Percentiles rank a stretch among this genome's conserved stretches.
Conservation (phyloP, 768 basidiomycete species). For the Dioszegia hungarica region DNA sequence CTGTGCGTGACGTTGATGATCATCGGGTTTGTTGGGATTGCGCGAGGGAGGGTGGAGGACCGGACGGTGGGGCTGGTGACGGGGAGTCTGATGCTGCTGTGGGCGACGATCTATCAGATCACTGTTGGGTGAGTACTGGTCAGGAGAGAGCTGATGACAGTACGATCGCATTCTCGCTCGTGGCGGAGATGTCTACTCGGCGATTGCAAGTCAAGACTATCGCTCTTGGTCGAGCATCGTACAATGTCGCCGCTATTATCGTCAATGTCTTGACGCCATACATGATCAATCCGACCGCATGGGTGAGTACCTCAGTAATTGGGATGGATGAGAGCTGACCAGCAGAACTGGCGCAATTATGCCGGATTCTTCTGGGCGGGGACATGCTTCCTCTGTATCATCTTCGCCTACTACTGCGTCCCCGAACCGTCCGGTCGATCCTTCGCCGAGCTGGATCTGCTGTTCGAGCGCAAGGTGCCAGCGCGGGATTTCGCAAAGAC, state of each 20-base stretch:
- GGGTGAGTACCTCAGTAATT: background rate
- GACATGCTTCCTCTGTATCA: constrained; percentile 31
- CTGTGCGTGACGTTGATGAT: constrained; percentile 33
- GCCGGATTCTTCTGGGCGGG: constrained; percentile 32
- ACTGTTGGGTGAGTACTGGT: constrained; percentile 38
- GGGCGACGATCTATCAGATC: constrained; percentile 48
- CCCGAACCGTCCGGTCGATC: constrained; percentile 37
- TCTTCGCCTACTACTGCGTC: constrained; percentile 38
- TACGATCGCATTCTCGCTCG: constrained; percentile 38
- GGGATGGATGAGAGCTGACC: no score
- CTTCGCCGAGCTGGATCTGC: constrained; percentile 50
- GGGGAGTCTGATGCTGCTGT: constrained; percentile 47
- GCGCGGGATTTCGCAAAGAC: constrained; percentile 44
- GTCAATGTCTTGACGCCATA: constrained; percentile 37
- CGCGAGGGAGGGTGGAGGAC: constrained; percentile 16
- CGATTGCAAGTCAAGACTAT: constrained; percentile 49
- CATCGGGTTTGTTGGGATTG: constrained; percentile 43
- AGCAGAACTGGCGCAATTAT: constrained; percentile 29
- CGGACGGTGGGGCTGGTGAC: constrained; percentile 31
- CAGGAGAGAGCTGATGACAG: background rate
- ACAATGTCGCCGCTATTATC: constrained; percentile 34
- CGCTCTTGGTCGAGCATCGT: constrained; percentile 25
- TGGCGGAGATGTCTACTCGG: constrained; percentile 47
- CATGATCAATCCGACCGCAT: constrained; percentile 41
- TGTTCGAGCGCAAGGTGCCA: constrained; percentile 46